Base-by-base conservation (phyloP, 768 basidiomycete genomes). In the Collybiopsis confluens region DNA sequence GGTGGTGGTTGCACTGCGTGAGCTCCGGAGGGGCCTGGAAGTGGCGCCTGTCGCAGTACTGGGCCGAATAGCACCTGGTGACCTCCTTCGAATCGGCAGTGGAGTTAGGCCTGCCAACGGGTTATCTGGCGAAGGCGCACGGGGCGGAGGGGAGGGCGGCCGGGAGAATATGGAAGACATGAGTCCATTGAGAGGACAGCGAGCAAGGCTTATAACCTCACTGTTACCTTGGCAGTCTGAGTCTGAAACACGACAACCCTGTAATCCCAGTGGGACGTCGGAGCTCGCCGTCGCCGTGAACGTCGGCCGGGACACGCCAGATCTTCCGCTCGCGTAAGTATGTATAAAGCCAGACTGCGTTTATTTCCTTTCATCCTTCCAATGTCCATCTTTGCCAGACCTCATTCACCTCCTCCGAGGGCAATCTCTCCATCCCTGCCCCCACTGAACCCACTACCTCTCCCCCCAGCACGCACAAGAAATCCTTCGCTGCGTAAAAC, bases 101-200 rank as follows among this genome's bases (percentile, higher is more conserved):
- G 52, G 52, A n/a, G 27, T 44, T 4, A 53, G 38, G 40, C n/a
- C n/a, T n/a, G 24, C 4, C 8, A 18, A 20, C 2, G 37, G 27
- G 24, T 41, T 15, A 15, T 48, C 54, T 38, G 46, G 54, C 0
- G 54, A 42, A 36, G 46, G 45, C 0, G 44, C 45, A 13, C 54
- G 54, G 2, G 54, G 54, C 20, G 54, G 45, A 46, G 54, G 46
- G 20, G 54, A 54, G 10, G 36, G 27, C 16, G 54, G 42, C 8
- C 45, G 45, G 40, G 41, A 21, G 28, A 52, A 52, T 24, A 52
- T 40, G 38, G 50, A 52, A 24, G 38, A 33, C 30, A 33, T 33
- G 48, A 10, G 2, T 46, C 4, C 13, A 7, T n/a, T 37, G 20
- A 50, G 50, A 20, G 2, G 13, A 42, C 4, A 21, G 13, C 9